A percentile compares a stretch with the other conserved stretches of the same genome.
Evolutionary conservation across 306 rosid genomes (phyloP).

Genomic region (Pyrus betulifolia): DNA sequence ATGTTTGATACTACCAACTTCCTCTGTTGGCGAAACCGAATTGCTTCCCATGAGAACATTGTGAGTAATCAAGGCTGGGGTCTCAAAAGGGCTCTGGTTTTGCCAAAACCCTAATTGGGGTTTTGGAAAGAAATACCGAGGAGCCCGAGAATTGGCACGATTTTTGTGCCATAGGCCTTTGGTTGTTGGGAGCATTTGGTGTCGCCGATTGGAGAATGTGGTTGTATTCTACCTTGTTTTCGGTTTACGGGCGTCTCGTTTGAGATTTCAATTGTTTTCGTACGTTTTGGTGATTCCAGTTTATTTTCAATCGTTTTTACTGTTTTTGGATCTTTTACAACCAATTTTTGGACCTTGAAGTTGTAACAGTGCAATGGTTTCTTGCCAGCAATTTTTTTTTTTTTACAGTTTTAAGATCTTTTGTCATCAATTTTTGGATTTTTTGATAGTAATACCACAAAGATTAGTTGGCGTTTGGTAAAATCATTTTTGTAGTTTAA

Average conservation of each 20-base stretch:
- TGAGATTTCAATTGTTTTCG: neutral
- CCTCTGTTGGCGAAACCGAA: slow-evolving; percentile 17
- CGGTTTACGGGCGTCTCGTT: neutral
- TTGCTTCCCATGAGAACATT: slow-evolving; percentile 28
- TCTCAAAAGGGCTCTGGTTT: slow-evolving; percentile 55
- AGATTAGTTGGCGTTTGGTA: too few relatives aligned
- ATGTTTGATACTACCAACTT: slow-evolving; percentile 6
- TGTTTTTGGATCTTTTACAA: too few relatives aligned
- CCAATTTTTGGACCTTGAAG: neutral
- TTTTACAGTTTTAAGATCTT: neutral
- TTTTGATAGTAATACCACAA: neutral
- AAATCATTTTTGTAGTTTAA: neutral
- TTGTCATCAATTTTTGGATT: neutral
- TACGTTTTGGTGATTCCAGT: neutral
- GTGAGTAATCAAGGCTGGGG: slow-evolving; percentile 77
- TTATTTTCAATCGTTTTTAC: too few relatives aligned
- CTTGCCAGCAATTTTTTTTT: neutral
- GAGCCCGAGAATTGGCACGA: slow-evolving; percentile 88
- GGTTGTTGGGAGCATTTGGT: slow-evolving; percentile 60
- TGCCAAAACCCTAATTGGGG: slow-evolving; percentile 22
- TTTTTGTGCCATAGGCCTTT: slow-evolving; percentile 73
- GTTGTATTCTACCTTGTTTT: neutral
- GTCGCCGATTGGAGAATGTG: slow-evolving; percentile 11
- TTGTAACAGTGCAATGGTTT: neutral
- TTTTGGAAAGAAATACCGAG: slow-evolving; percentile 53